Conservation (phyloP, 495 filamentous ascomycete genomes). For the Annulohypoxylon maeteangense region DNA sequence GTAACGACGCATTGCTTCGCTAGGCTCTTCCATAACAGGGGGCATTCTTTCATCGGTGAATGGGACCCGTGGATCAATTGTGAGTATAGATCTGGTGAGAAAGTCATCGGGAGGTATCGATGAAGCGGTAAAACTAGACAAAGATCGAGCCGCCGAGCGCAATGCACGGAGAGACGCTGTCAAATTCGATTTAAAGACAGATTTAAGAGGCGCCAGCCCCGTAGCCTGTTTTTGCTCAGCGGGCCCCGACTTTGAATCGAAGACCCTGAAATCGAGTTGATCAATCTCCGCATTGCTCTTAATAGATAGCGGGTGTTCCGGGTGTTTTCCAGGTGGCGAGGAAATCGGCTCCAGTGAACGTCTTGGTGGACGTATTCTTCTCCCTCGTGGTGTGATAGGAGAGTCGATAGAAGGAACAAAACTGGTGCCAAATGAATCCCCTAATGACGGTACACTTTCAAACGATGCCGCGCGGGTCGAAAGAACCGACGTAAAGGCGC, state of each 20-base stretch:
- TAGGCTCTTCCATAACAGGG: slow-evolving; percentile 76
- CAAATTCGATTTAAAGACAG: slow-evolving; percentile 89
- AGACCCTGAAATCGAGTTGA: slow-evolving; percentile 59
- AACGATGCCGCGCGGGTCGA: slow-evolving; percentile 59
- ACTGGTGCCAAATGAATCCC: slow-evolving; percentile 55
- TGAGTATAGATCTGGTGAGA: slow-evolving; percentile 84
- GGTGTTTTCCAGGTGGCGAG: slow-evolving; percentile 52
- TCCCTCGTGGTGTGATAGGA: slow-evolving; percentile 50
- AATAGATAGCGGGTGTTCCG: slow-evolving; percentile 59
- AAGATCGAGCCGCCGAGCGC: slow-evolving; percentile 83
- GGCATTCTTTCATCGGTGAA: slow-evolving; percentile 92
- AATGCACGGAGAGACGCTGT: slow-evolving; percentile 91
- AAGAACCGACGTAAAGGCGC: slow-evolving; percentile 52
- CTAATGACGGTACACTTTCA: slow-evolving; percentile 61
- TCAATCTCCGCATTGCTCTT: slow-evolving; percentile 50
- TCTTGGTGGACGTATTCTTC: slow-evolving; percentile 52
- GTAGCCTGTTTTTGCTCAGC: slow-evolving; percentile 51
- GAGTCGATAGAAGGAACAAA: slow-evolving; percentile 54
- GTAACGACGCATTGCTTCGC: slow-evolving; percentile 89
- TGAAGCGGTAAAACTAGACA: slow-evolving; percentile 78
- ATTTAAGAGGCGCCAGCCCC: slow-evolving; percentile 54
- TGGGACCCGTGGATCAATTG: slow-evolving; percentile 74
- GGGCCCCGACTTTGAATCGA: slow-evolving; percentile 44
- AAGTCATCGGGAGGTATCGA: slow-evolving; percentile 87
- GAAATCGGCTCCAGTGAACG: slow-evolving; percentile 57